A percentile compares a stretch with the other conserved stretches of the same genome.
Evolutionary conservation across 164 flowering plant genomes (phyloP).

Genomic region (Nymphaea thermarum): DNA sequence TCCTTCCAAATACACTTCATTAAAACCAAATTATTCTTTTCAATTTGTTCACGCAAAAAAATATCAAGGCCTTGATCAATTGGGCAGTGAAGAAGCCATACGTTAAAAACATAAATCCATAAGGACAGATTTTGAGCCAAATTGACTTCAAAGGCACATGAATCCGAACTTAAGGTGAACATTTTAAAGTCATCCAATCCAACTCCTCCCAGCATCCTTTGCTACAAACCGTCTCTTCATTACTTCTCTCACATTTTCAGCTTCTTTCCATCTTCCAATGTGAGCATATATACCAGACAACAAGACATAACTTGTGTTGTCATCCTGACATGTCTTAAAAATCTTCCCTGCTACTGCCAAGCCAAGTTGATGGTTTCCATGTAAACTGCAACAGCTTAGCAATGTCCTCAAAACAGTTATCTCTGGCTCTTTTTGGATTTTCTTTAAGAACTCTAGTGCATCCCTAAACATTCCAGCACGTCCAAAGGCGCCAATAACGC

Average conservation of each 20-base stretch:
- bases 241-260: slow-evolving; percentile 10
- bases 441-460: slow-evolving; percentile 4
- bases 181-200: slow-evolving; percentile 4
- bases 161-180: too few relatives aligned
- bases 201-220: slow-evolving; percentile 10
- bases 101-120: too few relatives aligned
- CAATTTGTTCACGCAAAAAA: too few relatives aligned
- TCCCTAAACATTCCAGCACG: slow-evolving; percentile 13
- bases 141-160: too few relatives aligned
- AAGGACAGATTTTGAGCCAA: too few relatives aligned
- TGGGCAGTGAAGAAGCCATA: too few relatives aligned
- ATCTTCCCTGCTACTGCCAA: slow-evolving; percentile 11
- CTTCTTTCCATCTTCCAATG: slow-evolving; percentile 12
- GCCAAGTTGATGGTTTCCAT: slow-evolving; percentile 7
- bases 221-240: slow-evolving; percentile 3
- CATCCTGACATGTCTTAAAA: slow-evolving; percentile 3
- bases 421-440: slow-evolving; percentile 4
- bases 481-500: slow-evolving; percentile 11
- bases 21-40: too few relatives aligned
- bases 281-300: slow-evolving; percentile 7
- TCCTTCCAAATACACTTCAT: too few relatives aligned
- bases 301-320: slow-evolving; percentile 8
- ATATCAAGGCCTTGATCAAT: too few relatives aligned
- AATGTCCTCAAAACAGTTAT: slow-evolving; percentile 8
- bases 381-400: slow-evolving; percentile 7